A percentile compares a stretch with the other conserved stretches of the same genome.
Evolutionary conservation across 352 stramenopile genomes (phyloP).

Genomic region (Globisporangium spinosum): DNA sequence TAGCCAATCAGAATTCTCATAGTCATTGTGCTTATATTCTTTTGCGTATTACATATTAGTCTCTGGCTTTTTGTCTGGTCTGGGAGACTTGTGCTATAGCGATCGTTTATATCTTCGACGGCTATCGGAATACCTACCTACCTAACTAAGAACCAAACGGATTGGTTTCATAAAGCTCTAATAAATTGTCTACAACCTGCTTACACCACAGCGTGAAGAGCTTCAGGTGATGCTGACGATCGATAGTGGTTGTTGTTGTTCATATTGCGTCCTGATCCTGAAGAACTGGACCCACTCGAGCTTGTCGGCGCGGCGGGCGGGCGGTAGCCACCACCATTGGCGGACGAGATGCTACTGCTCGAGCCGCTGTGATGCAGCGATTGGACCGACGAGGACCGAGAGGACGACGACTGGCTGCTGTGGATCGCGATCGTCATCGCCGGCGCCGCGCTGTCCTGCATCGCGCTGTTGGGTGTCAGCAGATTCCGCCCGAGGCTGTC

Average conservation of each 20-base stretch:
- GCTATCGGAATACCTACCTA: not conserved
- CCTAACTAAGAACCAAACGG: not conserved
- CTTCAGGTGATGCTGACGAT: not conserved
- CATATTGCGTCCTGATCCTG: not conserved
- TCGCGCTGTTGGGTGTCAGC: conserved; percentile 26
- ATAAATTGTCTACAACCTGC: not conserved
- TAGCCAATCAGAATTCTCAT: not conserved
- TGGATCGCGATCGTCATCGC: conserved; percentile 24
- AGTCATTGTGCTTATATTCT: not conserved
- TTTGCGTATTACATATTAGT: not conserved
- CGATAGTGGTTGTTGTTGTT: not conserved
- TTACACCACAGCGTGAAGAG: not conserved
- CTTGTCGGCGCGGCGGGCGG: not conserved
- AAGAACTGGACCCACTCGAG: not conserved
- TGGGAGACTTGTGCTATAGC: not conserved
- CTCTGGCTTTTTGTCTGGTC: not conserved
- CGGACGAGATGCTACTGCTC: conserved; percentile 29
- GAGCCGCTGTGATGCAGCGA: not conserved
- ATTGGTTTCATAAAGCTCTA: not conserved
- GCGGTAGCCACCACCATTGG: conserved; percentile 9
- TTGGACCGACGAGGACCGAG: not conserved
- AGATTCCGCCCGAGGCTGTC: conserved; percentile 42
- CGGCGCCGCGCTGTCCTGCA: conserved; percentile 14
- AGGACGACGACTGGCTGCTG: not conserved
- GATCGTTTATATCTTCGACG: not conserved